Base-by-base conservation (phyloP, 805 yeast species). In the Wickerhamiella shivajii region DNA sequence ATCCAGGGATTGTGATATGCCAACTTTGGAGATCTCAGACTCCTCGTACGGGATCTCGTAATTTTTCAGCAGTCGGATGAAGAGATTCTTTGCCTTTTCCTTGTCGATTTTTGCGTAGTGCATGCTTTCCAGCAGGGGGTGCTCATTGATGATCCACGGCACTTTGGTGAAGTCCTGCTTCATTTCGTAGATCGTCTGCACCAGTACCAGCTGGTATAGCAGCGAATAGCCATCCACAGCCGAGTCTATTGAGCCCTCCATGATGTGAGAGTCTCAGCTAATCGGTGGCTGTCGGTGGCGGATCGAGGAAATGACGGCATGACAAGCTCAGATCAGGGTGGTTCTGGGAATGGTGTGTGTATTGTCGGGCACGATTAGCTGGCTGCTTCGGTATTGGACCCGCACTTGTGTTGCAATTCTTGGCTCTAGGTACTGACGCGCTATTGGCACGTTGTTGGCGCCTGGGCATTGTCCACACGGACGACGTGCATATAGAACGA, bases 131-230 rank as follows among this genome's bases (percentile, higher is more conserved):
- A 51, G 33, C 34, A 55, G 41, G 2, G 54, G 56, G 27, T 55
- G 60, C 19, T 41, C 24, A 21, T 41, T 40, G 37, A 54, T 41
- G 12, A 26, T 39, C 8, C 32, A 32, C 10, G 54, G 43, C 3
- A 55, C 44, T 3, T 31, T 37, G 3, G 20, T 35, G 31, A 49
- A 55, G 24, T 41, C 40, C 17, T 41, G 48, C 15, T 44, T 46
- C 29, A 37, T 39, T 33, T 55, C 58, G 25, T 53, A 51, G n/a
- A 56, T 50, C 18, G 47, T 37, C 34, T 55, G 60, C 2, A 46
- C 49, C 11, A 55, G 45, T 9, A 55, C 38, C 18, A 55, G 46
- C 33, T 45, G 45, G 44, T 46, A 50, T 17, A 54, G 40, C 14
- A 45, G 39, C 24, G 45, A 13, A 28, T 40, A 7, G 29, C 34